A percentile compares a stretch with the other conserved stretches of the same genome.
Evolutionary conservation across 2,329 filamentous ascomycete genomes (phyloP).

Genomic region (Botrytis paeoniae): DNA sequence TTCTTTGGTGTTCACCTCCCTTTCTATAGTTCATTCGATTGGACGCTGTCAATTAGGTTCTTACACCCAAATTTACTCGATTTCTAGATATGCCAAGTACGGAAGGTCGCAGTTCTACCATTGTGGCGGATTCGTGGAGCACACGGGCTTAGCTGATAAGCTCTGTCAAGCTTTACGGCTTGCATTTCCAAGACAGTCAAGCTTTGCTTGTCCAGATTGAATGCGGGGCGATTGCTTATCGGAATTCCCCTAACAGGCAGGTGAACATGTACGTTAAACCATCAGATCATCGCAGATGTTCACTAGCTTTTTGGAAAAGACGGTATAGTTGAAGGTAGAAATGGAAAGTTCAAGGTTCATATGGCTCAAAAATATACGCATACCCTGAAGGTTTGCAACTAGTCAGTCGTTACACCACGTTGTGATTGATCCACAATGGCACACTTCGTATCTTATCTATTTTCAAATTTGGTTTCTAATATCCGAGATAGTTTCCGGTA

Average conservation of each 20-base stretch:
- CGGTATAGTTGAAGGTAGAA: background rate
- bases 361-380: background rate
- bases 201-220: constrained; percentile 9
- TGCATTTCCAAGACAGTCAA: background rate
- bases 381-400: background rate
- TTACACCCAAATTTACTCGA: background rate
- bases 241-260: background rate
- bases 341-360: background rate
- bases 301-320: background rate
- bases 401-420: background rate
- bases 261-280: background rate
- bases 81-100: background rate
- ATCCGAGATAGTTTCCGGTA: background rate
- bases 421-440: background rate
- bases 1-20: too few relatives aligned
- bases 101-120: background rate
- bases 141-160: background rate
- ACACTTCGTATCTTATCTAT: constrained; percentile 4
- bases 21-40: background rate
- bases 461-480: background rate
- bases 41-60: background rate
- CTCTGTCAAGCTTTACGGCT: background rate
- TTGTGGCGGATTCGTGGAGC: background rate
- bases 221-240: background rate
- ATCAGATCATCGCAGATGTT: background rate